Evolutionary conservation across 2,329 filamentous ascomycete genomes (phyloP).

Genomic region (Alternaria brassicicola): DNA sequence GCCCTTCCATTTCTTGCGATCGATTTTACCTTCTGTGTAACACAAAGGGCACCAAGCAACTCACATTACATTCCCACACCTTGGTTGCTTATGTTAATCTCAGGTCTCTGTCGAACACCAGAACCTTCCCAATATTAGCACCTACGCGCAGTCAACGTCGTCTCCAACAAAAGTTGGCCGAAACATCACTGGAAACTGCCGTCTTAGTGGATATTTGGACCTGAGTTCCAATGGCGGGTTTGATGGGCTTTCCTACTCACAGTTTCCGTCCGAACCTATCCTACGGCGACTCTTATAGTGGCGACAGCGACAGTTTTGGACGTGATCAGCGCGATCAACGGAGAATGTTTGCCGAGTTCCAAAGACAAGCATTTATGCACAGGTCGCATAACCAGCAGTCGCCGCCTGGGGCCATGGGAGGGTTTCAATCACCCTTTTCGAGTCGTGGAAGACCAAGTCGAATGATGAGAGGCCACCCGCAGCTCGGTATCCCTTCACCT

Average conservation of each 20-base stretch:
- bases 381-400: background rate
- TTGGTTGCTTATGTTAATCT: background rate
- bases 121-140: background rate
- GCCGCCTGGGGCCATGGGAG: background rate
- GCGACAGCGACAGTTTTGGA: background rate
- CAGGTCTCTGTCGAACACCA: background rate
- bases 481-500: background rate
- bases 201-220: background rate
- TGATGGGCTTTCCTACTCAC: background rate
- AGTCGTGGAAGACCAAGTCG: background rate
- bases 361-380: constrained; percentile 1
- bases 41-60: background rate
- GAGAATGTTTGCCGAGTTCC: background rate
- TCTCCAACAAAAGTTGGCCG: background rate
- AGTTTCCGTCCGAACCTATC: background rate
- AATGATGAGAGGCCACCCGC: constrained; percentile 7
- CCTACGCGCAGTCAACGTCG: background rate
- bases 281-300: background rate
- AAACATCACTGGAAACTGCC: background rate
- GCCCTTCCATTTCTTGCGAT: background rate
- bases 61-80: background rate
- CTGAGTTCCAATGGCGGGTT: background rate
- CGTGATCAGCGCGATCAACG: background rate
- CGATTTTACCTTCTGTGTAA: background rate
- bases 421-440: background rate